Evolutionary conservation across 1,139 yeast species (phyloP), one percentile per base, ranked within the genome.

Genomic region (Citeromyces hawaiiensis): DNA sequence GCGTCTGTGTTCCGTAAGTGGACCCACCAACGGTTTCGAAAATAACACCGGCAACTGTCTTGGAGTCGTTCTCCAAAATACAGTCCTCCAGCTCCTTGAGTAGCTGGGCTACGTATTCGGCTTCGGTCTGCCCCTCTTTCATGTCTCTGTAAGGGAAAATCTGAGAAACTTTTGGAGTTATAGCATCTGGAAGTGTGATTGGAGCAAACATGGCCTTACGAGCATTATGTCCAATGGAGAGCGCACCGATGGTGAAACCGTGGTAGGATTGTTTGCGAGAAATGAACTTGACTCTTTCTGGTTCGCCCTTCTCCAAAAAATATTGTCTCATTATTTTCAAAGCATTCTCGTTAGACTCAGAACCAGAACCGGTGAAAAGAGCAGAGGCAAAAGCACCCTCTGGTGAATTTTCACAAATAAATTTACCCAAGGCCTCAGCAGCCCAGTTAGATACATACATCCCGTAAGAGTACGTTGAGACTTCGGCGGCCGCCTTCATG

Each of bases 11-110:
- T 40, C 82, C 82, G 44, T 71, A 58, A 6, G 79, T 66, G 17
- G 78, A 69, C 17, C 82, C 82, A 36, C 76, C 68, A 37, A 76
- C 61, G 13, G 82, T 72, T 56, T 76, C 82, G 41, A 69, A 62
- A 41, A 72, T 61, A 42, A 73, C 63, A 6, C 72, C 72, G 38
- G 70, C 73, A 44, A 76, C 63, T 10, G 75, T 72, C 18, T 64
- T 60, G 21, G 82, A 76, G 41, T 68, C 80, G 42, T 65, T 68
- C 30, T 59, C 63, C 39, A 70, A 48, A 44, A 76, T 70, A 37
- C 64, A 57, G 36, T 68, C 64, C 52, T 76, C 81, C 39, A 73
- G 54, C 45, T 68, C 66, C 39, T 64, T 53, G 25, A 75, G 49
- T 39, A 76, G 59, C 45, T 71, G 59, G 39, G 63, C 59, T 29